These are phyloP conservation scores for Aspergillus jensenii DNA, from an alignment of 2,329 filamentous ascomycete species.

Conservation along the genomic window DNA sequence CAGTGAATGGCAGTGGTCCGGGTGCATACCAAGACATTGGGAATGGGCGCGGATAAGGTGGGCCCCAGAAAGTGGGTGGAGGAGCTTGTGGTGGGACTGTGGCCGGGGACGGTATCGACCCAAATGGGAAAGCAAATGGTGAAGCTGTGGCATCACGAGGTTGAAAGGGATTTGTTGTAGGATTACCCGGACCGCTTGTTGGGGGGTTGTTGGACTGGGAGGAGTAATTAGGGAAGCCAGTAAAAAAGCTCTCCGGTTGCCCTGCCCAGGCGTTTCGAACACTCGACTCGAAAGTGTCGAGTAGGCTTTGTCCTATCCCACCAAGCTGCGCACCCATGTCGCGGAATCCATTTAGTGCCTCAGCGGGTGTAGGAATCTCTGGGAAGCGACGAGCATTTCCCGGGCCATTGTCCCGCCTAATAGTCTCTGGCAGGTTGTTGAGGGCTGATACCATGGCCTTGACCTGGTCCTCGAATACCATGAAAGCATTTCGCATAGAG, in stretches of 20 bases:
- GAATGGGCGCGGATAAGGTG: not conserved
- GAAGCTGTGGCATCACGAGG: not conserved
- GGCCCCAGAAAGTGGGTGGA: not conserved
- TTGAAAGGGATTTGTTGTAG: not conserved
- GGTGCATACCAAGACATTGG: not conserved
- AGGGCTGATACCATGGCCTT: slow-evolving; percentile 37
- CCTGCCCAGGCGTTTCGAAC: slow-evolving; percentile 23
- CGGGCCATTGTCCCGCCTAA: slow-evolving; percentile 28
- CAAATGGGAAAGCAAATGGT: not conserved
- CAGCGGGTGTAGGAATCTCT: slow-evolving; percentile 37
- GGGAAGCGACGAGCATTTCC: slow-evolving; percentile 37
- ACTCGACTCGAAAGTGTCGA: slow-evolving; percentile 38
- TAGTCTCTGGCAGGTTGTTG: slow-evolving; percentile 33
- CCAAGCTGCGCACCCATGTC: slow-evolving; percentile 43
- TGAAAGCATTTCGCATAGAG: slow-evolving; percentile 36
- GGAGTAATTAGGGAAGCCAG: not conserved
- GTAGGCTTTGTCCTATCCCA: slow-evolving; percentile 38
- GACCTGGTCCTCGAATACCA: slow-evolving; percentile 37
- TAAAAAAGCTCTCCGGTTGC: slow-evolving; percentile 4
- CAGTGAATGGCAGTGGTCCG: not conserved
- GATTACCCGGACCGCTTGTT: not conserved
- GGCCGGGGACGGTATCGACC: not conserved
- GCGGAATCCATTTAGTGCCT: slow-evolving; percentile 39
- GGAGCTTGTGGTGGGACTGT: not conserved
- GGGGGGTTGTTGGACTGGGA: not conserved